phyloP scores from a whole-genome alignment of 2,329 filamentous ascomycete species.

The Venturia effusa region DNA sequence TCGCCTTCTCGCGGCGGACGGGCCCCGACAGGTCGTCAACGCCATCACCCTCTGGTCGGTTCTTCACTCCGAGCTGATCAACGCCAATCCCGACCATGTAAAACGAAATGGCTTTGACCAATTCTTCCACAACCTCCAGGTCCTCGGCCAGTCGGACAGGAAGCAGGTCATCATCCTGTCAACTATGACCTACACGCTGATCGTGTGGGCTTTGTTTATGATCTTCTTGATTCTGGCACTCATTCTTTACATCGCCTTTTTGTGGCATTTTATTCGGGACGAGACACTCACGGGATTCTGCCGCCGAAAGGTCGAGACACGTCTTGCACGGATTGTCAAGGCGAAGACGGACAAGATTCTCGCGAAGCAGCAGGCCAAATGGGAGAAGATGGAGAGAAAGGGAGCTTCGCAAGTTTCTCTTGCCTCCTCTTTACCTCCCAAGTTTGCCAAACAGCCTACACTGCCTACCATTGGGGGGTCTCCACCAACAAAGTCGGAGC shows the following conservation, averaged over 20 bases:
- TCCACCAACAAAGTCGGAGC: slow-evolving; percentile 42
- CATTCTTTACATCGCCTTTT: slow-evolving; percentile 74
- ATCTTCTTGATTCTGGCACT: slow-evolving; percentile 62
- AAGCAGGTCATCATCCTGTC: slow-evolving; percentile 74
- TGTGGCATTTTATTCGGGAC: slow-evolving; percentile 85
- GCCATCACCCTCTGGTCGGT: slow-evolving; percentile 80
- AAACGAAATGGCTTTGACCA: slow-evolving; percentile 50
- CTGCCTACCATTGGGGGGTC: slow-evolving; percentile 51
- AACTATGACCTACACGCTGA: slow-evolving; percentile 83
- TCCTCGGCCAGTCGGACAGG: slow-evolving; percentile 61
- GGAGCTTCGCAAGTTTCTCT: slow-evolving; percentile 15
- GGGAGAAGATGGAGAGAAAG: slow-evolving; percentile 41
- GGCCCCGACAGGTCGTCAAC: slow-evolving; percentile 85
- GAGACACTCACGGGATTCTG: slow-evolving; percentile 78
- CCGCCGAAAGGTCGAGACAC: slow-evolving; percentile 78
- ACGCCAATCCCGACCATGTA: slow-evolving; percentile 36
- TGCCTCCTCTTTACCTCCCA: slow-evolving; percentile 17
- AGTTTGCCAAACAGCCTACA: slow-evolving; percentile 50
- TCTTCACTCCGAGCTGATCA: slow-evolving; percentile 59
- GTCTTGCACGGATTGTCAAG: slow-evolving; percentile 74
- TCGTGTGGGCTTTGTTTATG: slow-evolving; percentile 79
- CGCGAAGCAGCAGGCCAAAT: slow-evolving; percentile 56
- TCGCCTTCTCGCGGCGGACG: slow-evolving; percentile 80
- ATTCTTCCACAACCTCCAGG: slow-evolving; percentile 74
- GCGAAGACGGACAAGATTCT: slow-evolving; percentile 82